Base-by-base conservation (phyloP, 108 stramenopile genomes). In the Conticribra guillardii region DNA sequence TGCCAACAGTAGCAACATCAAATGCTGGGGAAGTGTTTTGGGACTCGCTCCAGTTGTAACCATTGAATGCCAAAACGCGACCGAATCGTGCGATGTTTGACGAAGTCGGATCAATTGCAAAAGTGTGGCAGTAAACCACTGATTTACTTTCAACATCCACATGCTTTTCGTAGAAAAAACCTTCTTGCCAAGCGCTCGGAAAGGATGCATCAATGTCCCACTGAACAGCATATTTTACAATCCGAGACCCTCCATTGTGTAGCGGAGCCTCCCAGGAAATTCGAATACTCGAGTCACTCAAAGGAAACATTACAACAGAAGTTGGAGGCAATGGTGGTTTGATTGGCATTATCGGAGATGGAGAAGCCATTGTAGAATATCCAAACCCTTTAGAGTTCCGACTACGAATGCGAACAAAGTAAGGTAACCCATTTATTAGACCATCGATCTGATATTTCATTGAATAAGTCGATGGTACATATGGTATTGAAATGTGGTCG, bases 41-140 rank as follows among this genome's bases (percentile, higher is more conserved):
- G 22, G 79, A 23, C 26, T 47, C 31, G 47, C 85, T 82, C 89
- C 91, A 86, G 53, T 52, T 82, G 32, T 74, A 81, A 17, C 84
- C 90, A 81, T 96, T 96, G 70, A 75, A 79, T 19, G 93, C 91
- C 2, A 66, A 46, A 22, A 96, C 88, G 9, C 93, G 82, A 26
- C 79, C 92, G 61, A 72, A 94, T 26, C 84, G 76, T 16, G 84
- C 54, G 14, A 83, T 29, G 56, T 44, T 41, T 46, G 67, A 29
- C 18, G 88, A 83, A 19, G 72, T 57, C 26, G 74, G 50, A 19
- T 84, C 32, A 47, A 93, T 66, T n/a, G 59, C 32, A 54, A 96
- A 89, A 44, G 87, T 90, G 71, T 82, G 81, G 71, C 81, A 93
- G 33, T 79, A 78, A 24, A 51, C 29, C 14, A 9, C 29, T 0